A percentile compares a stretch with the other conserved stretches of the same genome.
Evolutionary conservation across 495 filamentous ascomycete genomes (phyloP).

Genomic region (Lindgomyces ingoldianus): DNA sequence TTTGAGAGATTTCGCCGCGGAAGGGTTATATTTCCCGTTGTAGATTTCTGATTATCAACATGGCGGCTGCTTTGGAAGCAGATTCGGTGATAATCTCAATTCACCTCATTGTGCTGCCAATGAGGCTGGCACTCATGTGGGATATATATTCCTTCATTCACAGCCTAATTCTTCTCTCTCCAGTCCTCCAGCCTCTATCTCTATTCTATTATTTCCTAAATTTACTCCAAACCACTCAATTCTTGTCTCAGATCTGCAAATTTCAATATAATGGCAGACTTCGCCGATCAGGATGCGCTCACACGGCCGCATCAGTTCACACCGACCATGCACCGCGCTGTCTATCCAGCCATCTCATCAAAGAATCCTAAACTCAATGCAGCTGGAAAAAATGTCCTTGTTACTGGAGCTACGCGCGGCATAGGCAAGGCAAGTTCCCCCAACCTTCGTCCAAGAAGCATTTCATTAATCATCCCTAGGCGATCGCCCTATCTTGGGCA

Average conservation of each 20-base stretch:
- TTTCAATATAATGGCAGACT: background rate
- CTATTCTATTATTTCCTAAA: no score
- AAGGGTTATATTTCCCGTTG: no score
- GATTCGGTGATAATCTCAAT: no score
- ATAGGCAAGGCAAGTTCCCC: slow-evolving; percentile 16
- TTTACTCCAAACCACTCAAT: no score
- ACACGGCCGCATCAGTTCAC: slow-evolving; percentile 20
- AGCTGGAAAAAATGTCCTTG: slow-evolving; percentile 47
- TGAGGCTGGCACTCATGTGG: no score
- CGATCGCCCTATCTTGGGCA: slow-evolving; percentile 21
- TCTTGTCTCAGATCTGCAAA: background rate
- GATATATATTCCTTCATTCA: no score
- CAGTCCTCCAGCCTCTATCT: background rate
- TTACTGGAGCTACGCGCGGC: slow-evolving; percentile 48
- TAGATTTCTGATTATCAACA: no score
- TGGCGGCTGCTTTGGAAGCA: no score
- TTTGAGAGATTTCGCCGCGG: no score
- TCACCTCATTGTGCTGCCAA: no score
- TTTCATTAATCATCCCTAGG: background rate
- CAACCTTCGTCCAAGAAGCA: background rate
- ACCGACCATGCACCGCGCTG: slow-evolving; percentile 45
- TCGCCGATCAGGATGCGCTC: slow-evolving; percentile 12
- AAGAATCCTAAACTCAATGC: slow-evolving; percentile 41
- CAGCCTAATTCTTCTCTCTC: no score
- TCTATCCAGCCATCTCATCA: slow-evolving; percentile 50